A percentile compares a stretch with the other conserved stretches of the same genome.
These are phyloP conservation scores for Lavandula angustifolia DNA, from an alignment of 257 asterid genomes.

Conservation along the genomic window DNA sequence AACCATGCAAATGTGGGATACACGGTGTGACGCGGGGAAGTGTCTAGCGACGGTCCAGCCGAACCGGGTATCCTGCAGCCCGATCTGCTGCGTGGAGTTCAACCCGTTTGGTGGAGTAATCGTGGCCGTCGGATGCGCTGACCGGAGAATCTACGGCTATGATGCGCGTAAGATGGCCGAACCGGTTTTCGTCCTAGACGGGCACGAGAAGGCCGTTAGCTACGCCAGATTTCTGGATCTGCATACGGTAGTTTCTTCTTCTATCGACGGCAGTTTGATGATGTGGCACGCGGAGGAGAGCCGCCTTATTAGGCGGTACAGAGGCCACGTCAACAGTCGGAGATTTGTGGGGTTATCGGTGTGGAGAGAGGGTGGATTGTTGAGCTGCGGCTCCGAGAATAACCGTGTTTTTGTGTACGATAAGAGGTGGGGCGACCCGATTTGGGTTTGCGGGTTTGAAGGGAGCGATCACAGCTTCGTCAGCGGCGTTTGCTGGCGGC, in stretches of 20 bases:
- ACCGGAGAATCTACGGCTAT: constrained; percentile 60
- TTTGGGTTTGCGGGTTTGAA: constrained; percentile 60
- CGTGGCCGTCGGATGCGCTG: constrained; percentile 74
- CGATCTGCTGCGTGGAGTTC: constrained; percentile 83
- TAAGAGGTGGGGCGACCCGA: constrained; percentile 77
- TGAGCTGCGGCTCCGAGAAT: constrained; percentile 86
- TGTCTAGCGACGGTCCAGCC: constrained; percentile 54
- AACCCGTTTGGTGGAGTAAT: constrained; percentile 54
- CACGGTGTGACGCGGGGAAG: constrained; percentile 53
- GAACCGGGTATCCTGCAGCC: constrained; percentile 40
- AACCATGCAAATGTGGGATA: constrained; percentile 90
- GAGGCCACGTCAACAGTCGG: constrained; percentile 66
- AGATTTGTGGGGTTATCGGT: constrained; percentile 86
- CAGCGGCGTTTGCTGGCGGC: constrained; percentile 87
- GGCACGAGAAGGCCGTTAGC: constrained; percentile 72
- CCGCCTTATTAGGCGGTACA: constrained; percentile 48
- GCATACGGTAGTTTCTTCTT: constrained; percentile 57
- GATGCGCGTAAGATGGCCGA: constrained; percentile 53
- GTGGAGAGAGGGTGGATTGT: constrained; percentile 72
- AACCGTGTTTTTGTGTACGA: constrained; percentile 80
- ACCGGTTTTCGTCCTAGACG: constrained; percentile 58
- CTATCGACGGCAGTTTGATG: constrained; percentile 69
- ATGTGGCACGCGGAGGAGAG: constrained; percentile 61
- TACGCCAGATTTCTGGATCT: constrained; percentile 55
- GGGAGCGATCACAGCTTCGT: constrained; percentile 43